phyloP scores from a whole-genome alignment of 176 grass and related monocot species.

The Paspalum vaginatum region DNA sequence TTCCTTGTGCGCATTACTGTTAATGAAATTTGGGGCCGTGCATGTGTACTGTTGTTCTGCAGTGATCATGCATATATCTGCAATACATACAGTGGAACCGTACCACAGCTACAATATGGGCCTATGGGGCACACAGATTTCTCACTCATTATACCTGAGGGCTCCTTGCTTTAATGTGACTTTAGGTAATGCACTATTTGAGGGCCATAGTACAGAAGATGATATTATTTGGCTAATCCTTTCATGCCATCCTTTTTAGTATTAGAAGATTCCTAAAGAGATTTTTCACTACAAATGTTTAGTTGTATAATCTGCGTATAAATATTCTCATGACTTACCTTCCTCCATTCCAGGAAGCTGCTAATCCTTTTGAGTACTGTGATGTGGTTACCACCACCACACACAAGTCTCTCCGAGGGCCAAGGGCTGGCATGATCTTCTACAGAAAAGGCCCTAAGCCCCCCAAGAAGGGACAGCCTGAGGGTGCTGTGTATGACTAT shows the following conservation, averaged over 20 bases:
- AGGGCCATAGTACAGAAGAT: not conserved
- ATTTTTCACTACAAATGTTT: not conserved
- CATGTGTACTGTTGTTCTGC: not conserved
- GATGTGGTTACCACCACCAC: conserved; percentile 97
- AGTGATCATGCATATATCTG: not conserved
- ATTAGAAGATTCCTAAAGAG: not conserved
- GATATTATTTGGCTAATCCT: conserved; percentile 6
- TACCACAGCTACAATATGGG: no score
- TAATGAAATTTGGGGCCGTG: not conserved
- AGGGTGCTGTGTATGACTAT: conserved; percentile 85
- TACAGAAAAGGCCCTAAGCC: conserved; percentile 98
- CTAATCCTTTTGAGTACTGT: conserved; percentile 92
- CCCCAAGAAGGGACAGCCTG: conserved; percentile 96
- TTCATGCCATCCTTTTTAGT: not conserved
- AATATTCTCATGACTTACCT: not conserved
- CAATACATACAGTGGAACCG: not conserved
- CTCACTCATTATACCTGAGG: not conserved
- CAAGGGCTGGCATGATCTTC: conserved; percentile 98
- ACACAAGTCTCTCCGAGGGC: conserved; percentile 91
- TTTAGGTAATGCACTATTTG: not conserved
- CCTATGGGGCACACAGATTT: not conserved
- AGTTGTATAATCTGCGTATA: not conserved
- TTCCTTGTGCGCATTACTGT: not conserved
- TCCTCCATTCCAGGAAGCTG: conserved; percentile 68
- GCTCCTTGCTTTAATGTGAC: not conserved